These are phyloP conservation scores for Didymella pinodella DNA, from an alignment of 2,329 filamentous ascomycete species.

Conservation along the genomic window DNA sequence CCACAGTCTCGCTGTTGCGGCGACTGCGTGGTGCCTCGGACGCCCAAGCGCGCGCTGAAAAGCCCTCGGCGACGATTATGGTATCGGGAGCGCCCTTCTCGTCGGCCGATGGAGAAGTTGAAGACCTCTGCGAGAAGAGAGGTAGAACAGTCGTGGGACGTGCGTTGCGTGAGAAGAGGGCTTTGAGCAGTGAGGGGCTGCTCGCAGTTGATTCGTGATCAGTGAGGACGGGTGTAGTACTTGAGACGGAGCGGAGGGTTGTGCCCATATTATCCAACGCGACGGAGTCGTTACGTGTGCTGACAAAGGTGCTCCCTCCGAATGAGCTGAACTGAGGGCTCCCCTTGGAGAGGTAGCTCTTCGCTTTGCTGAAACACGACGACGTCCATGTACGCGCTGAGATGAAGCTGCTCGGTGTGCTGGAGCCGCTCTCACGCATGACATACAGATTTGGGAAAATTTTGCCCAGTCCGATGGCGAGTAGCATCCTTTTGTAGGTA, in stretches of 20 bases:
- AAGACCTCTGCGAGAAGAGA: slow-evolving; percentile 23
- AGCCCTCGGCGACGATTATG: slow-evolving; percentile 20
- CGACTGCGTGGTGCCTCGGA: slow-evolving; percentile 13
- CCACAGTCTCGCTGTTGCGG: slow-evolving; percentile 15
- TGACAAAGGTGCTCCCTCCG: slow-evolving; percentile 25
- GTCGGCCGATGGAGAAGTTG: neutral
- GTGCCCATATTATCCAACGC: slow-evolving; percentile 5
- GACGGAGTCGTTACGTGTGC: slow-evolving; percentile 25
- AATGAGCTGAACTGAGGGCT: slow-evolving; percentile 18
- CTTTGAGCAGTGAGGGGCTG: slow-evolving; percentile 28
- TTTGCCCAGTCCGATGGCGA: slow-evolving; percentile 38
- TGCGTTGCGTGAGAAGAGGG: slow-evolving; percentile 27
- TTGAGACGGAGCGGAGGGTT: slow-evolving; percentile 19
- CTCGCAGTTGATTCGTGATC: neutral
- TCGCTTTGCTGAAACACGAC: slow-evolving; percentile 34
- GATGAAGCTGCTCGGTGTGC: slow-evolving; percentile 28
- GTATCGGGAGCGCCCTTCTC: slow-evolving; percentile 7
- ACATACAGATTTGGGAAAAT: slow-evolving; percentile 42
- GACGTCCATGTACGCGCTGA: slow-evolving; percentile 30
- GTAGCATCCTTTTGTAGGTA: slow-evolving; percentile 39
- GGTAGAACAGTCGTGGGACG: slow-evolving; percentile 27
- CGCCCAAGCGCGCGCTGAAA: slow-evolving; percentile 39
- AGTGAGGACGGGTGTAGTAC: slow-evolving; percentile 18
- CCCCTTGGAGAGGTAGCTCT: slow-evolving; percentile 32
- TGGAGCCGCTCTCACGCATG: slow-evolving; percentile 24